Evolutionary conservation across 2,329 filamentous ascomycete genomes (phyloP), one percentile per base, ranked within the genome.

Genomic region (Diplodia intermedia): DNA sequence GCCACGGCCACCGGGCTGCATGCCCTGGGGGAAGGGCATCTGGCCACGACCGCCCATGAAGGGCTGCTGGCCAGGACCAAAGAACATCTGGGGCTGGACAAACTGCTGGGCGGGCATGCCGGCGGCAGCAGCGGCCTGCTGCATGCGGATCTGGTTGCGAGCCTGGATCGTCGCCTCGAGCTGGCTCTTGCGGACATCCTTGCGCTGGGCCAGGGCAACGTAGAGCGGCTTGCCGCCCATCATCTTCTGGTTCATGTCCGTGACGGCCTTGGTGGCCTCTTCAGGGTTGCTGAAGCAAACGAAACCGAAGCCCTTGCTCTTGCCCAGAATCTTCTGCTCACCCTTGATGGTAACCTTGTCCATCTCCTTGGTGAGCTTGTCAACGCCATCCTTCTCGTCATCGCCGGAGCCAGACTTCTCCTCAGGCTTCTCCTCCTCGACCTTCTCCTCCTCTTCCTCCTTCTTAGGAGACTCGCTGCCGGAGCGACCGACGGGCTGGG

Each of bases 231-330:
- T 99, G 84, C 88, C 88, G 81, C 94, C 91, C 74, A 98, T 87
- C 95, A 99, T 99, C 82, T 95, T 93, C 87, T 98, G 94, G 87
- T 99, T 99, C 93, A 98, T 97, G 83, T 99, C 95, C 70, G 94
- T 93, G 72, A 99, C 94, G 72, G 95, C 95, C 89, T 98, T 98
- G 84, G 94, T 97, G 73, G 95, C 95, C 81, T 99, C 95, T 77
- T 99, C 95, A 70, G 95, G 94, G 87, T 97, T 98, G 88, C 92
- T 95, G 86, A 99, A 99, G 91, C 95, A 99, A 78, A 99, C 95
- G 82, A 99, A 99, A 76, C 95, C 95, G 80, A 99, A 99, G 80
- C 95, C 95, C 88, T 98, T 99, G 90, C 93, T 97, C 91, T 98
- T 98, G 81, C 95, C 95, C 70, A 97, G 87, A 65, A 84, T 79